These are phyloP conservation scores for Hymenoscyphus infarciens DNA, from an alignment of 2,329 filamentous ascomycete species.

Conservation along the genomic window DNA sequence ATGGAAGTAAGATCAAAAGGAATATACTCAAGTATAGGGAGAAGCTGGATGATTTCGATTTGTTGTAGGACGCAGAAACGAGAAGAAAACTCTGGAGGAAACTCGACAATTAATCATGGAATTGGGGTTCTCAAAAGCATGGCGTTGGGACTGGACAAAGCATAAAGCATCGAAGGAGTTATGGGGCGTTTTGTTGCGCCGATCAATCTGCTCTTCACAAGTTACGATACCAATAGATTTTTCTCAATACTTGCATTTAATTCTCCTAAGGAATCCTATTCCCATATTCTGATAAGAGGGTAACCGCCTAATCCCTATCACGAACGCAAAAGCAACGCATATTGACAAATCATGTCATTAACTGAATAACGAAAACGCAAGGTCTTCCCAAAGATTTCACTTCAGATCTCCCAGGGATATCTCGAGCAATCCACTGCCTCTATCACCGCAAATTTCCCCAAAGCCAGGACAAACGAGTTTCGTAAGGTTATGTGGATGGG, in stretches of 20 bases:
- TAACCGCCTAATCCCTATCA: background rate
- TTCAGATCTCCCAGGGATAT: background rate
- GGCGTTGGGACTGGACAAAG: background rate
- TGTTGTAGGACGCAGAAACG: constrained; percentile 53
- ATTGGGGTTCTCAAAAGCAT: background rate
- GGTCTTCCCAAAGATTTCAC: background rate
- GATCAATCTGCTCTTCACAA: background rate
- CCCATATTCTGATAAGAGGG: background rate
- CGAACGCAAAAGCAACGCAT: background rate
- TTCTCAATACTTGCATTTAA: background rate
- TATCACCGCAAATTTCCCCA: background rate
- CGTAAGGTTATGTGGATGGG: background rate
- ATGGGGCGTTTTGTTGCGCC: background rate
- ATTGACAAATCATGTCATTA: background rate
- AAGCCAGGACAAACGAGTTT: background rate
- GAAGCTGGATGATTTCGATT: constrained; percentile 92
- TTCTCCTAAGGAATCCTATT: background rate
- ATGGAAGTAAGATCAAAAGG: constrained; percentile 94
- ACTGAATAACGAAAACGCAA: background rate
- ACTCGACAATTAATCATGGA: background rate
- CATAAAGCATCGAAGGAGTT: background rate
- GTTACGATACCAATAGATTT: background rate
- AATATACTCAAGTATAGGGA: constrained; percentile 94
- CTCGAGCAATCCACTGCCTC: background rate
- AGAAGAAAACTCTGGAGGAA: background rate